A percentile compares a stretch with the other conserved stretches of the same genome.
Evolutionary conservation across 495 filamentous ascomycete genomes (phyloP).

Genomic region (Penicillium manginii): DNA sequence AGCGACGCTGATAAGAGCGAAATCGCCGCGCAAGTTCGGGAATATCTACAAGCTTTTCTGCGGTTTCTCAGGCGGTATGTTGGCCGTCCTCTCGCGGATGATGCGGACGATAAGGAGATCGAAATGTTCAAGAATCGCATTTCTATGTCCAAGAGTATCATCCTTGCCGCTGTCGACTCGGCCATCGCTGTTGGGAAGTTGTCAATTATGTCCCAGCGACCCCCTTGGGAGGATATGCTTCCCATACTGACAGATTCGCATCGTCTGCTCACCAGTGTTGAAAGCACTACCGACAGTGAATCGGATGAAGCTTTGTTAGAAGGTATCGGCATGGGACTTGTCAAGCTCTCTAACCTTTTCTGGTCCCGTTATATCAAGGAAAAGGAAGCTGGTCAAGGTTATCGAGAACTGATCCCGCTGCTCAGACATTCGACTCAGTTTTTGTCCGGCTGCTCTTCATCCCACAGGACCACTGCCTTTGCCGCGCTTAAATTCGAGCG

Average conservation of each 20-base stretch:
- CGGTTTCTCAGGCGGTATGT: slow-evolving; percentile 53
- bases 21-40: slow-evolving; percentile 29
- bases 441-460: slow-evolving; percentile 40
- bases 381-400: slow-evolving; percentile 43
- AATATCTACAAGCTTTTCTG: slow-evolving; percentile 46
- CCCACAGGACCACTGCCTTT: slow-evolving; percentile 51
- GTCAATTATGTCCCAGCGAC: slow-evolving; percentile 42
- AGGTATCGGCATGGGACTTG: slow-evolving; percentile 33
- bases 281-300: slow-evolving; percentile 24
- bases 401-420: slow-evolving; percentile 42
- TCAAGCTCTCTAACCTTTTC: slow-evolving; percentile 76
- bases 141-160: slow-evolving; percentile 38
- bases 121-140: slow-evolving; percentile 39
- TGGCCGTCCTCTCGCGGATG: slow-evolving; percentile 35
- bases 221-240: slow-evolving; percentile 45
- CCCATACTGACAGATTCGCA: slow-evolving; percentile 43
- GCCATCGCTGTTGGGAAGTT: slow-evolving; percentile 45
- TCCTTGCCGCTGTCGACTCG: slow-evolving; percentile 47
- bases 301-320: slow-evolving; percentile 23
- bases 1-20: slow-evolving; percentile 26
- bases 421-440: slow-evolving; percentile 55
- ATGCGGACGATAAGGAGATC: slow-evolving; percentile 34
- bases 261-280: slow-evolving; percentile 45
- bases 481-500: slow-evolving; percentile 59
- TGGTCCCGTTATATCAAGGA: slow-evolving; percentile 65